Evolutionary conservation across 306 rosid genomes (phyloP).

Genomic region (Acacia crassicarpa): DNA sequence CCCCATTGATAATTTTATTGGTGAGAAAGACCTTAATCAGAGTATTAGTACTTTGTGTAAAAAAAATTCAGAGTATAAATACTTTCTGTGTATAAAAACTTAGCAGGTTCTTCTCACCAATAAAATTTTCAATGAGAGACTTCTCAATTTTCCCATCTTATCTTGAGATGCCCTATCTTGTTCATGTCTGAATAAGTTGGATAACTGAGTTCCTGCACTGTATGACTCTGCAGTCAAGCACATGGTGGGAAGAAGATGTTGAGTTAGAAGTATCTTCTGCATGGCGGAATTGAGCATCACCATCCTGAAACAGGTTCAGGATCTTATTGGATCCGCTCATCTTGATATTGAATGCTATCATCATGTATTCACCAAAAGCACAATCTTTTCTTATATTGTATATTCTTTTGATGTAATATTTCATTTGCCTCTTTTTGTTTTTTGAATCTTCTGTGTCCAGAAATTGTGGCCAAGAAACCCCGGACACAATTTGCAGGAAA

Average conservation of each 20-base stretch:
- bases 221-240: slow-evolving; percentile 57
- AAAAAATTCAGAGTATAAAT: no score
- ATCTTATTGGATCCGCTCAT: slow-evolving; percentile 11
- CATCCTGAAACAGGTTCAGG: slow-evolving; percentile 1
- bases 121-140: no score
- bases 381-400: not conserved
- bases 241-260: slow-evolving; percentile 98
- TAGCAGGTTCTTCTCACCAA: no score
- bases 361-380: slow-evolving; percentile 8
- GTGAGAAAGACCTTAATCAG: no score
- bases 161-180: slow-evolving; percentile 12
- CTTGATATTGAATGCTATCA: slow-evolving; percentile 23
- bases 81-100: no score
- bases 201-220: slow-evolving; percentile 23
- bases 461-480: slow-evolving; percentile 16
- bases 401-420: slow-evolving; percentile 22
- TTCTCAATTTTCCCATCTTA: not conserved
- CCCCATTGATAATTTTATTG: no score
- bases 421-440: not conserved
- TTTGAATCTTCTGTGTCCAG: not conserved
- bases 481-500: not conserved
- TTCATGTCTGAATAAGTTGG: slow-evolving; percentile 10
- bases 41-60: no score
- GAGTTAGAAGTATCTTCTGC: slow-evolving; percentile 80
- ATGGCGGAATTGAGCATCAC: slow-evolving; percentile 69